Conservation (phyloP, 140 eudicot genomes). For the Erigeron philadelphicus region DNA sequence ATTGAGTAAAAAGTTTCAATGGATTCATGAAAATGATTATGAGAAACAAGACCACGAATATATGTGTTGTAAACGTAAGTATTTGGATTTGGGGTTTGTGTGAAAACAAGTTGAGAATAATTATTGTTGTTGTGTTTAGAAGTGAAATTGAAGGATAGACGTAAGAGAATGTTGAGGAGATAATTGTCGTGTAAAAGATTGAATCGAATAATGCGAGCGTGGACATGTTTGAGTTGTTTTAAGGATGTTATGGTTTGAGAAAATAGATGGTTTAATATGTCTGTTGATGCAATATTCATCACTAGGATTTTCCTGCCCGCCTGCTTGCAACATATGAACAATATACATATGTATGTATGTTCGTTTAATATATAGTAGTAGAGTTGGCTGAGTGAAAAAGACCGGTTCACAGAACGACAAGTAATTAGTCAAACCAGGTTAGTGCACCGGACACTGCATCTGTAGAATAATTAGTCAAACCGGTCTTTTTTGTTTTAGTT, state of each 20-base stretch:
- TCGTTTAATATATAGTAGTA: too few relatives aligned
- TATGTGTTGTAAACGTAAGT: conserved; percentile 48
- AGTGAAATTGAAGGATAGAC: conserved; percentile 38
- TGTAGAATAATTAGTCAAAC: too few relatives aligned
- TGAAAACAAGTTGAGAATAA: conserved; percentile 52
- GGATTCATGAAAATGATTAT: conserved; percentile 39
- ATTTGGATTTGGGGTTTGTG: conserved; percentile 51
- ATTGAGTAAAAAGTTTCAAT: conserved; percentile 38
- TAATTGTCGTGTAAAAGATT: conserved; percentile 46
- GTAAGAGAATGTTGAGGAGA: conserved; percentile 54
- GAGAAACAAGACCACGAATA: conserved; percentile 56
- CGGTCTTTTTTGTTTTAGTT: too few relatives aligned
- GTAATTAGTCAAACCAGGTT: too few relatives aligned
- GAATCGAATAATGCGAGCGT: conserved; percentile 50
- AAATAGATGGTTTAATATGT: conserved; percentile 30
- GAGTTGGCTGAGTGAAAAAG: too few relatives aligned
- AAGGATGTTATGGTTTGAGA: conserved; percentile 35
- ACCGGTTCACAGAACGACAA: too few relatives aligned
- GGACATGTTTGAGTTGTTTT: conserved; percentile 58
- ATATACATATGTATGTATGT: too few relatives aligned
- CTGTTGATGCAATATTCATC: conserved; percentile 21
- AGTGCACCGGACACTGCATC: too few relatives aligned
- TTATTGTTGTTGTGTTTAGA: not conserved
- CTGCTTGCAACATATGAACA: conserved; percentile 9
- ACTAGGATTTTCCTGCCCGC: conserved; percentile 7